These are phyloP conservation scores for Gaertneriomyces semiglobifer DNA, from an alignment of 192 early-diverging fungal species.

Conservation along the genomic window DNA sequence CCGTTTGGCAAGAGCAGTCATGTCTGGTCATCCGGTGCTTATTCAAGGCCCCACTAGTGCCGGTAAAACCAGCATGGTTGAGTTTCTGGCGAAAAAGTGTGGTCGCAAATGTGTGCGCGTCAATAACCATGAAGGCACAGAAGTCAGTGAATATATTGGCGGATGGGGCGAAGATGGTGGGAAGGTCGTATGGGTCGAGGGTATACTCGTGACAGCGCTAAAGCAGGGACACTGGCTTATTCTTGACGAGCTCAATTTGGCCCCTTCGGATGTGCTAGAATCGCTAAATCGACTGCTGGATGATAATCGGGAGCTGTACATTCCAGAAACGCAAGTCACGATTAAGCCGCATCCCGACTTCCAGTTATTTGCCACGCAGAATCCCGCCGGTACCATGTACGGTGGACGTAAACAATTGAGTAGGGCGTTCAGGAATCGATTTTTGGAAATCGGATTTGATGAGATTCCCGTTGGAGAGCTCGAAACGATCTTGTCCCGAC, in stretches of 20 bases:
- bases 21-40: conserved; percentile 88
- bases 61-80: conserved; percentile 98
- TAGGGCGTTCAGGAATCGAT: conserved; percentile 95
- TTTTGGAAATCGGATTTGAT: conserved; percentile 93
- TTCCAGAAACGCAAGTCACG: conserved; percentile 93
- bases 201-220: conserved; percentile 89
- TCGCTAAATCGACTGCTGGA: conserved; percentile 95
- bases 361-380: conserved; percentile 99
- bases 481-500: conserved; percentile 78
- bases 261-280: conserved; percentile 96
- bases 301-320: conserved; percentile 94
- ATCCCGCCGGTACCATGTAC: conserved; percentile 90
- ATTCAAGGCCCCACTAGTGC: conserved; percentile 98
- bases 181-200: conserved; percentile 38
- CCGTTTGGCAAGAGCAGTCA: conserved; percentile 85
- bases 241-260: conserved; percentile 96
- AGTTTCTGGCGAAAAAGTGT: conserved; percentile 84
- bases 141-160: conserved; percentile 96
- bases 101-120: conserved; percentile 96
- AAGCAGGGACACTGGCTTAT: conserved; percentile 97
- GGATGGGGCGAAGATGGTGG: conserved; percentile 78
- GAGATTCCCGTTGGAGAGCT: conserved; percentile 94
- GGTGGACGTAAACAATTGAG: conserved; percentile 95
- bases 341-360: conserved; percentile 93
- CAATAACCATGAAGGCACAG: conserved; percentile 99